Evolutionary conservation across 495 filamentous ascomycete species (phyloP).

Genomic region (Penicillium lividum): DNA sequence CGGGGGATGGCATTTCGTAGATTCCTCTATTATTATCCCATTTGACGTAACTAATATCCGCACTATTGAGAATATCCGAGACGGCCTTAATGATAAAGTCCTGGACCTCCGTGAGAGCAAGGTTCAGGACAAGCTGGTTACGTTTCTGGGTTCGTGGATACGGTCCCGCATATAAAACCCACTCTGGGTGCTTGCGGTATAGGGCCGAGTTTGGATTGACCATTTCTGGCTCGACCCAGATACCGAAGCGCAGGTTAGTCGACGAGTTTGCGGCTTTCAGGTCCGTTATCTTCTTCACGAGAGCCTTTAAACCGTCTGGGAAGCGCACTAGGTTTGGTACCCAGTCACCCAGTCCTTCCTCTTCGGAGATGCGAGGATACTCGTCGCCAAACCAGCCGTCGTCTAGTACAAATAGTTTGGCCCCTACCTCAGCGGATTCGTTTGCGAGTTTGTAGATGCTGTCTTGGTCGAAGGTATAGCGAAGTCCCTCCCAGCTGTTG

Average conservation of each 20-base stretch:
- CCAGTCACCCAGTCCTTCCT: slow-evolving; percentile 57
- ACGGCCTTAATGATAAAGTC: slow-evolving; percentile 53
- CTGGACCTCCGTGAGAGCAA: slow-evolving; percentile 54
- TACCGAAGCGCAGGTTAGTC: slow-evolving; percentile 48
- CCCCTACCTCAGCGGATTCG: slow-evolving; percentile 51
- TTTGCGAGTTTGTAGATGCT: slow-evolving; percentile 49
- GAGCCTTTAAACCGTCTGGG: slow-evolving; percentile 46
- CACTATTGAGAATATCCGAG: slow-evolving; percentile 46
- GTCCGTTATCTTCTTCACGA: slow-evolving; percentile 44
- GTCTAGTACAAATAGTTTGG: slow-evolving; percentile 55
- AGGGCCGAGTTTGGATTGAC: slow-evolving; percentile 56
- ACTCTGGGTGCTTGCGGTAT: slow-evolving; percentile 55
- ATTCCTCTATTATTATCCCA: slow-evolving; percentile 61
- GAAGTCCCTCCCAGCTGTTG: slow-evolving; percentile 60
- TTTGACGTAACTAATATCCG: slow-evolving; percentile 55
- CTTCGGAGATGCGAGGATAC: slow-evolving; percentile 51
- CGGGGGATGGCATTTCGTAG: slow-evolving; percentile 50
- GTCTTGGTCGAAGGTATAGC: slow-evolving; percentile 48
- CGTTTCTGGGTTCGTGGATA: slow-evolving; percentile 52
- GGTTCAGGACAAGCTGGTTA: slow-evolving; percentile 55
- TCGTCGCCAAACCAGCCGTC: slow-evolving; percentile 61
- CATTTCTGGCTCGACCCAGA: slow-evolving; percentile 63
- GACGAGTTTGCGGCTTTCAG: slow-evolving; percentile 44
- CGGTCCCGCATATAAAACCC: slow-evolving; percentile 51
- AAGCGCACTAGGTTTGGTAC: slow-evolving; percentile 50